Evolutionary conservation across 495 filamentous ascomycete genomes (phyloP), one percentile per base, ranked within the genome.

Genomic region (Podospora bellae-mahoneyi): DNA sequence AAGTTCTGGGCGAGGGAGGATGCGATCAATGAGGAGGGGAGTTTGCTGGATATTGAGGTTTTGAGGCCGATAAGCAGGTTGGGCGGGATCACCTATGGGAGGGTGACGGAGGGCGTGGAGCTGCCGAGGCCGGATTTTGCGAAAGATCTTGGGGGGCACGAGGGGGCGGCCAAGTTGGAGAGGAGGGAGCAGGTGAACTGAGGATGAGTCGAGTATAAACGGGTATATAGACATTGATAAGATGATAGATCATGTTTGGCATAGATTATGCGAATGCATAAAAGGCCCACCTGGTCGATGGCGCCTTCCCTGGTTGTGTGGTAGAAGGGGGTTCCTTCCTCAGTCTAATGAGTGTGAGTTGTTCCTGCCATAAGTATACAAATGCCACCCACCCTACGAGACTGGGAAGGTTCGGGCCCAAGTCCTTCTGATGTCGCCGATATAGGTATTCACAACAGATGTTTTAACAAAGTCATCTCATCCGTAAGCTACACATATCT

Each of bases 1-100:
- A 81, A 88, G 28, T 97, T 99, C 73, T 96, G 93, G 91, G 92
- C 88, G 13, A 79, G 94, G 60, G 93, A 97, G 75, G 94, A 97
- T 81, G 92, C 92, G 13, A 80, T 97, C 6, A 90, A 96, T 71
- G 86, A 91, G 74, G 88, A 91, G 18, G 85, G 82, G 73, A 91
- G 87, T 67, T 66, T 89, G 28, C 81, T 98, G 44, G 89, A 95
- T 78, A 82, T 91, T 16, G 84, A 82, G 60, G 79, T 91, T 10
- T 72, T 97, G 54, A 86, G 85, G 70, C 95, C 94, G 18, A 85
- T 96, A 30, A 86, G 85, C 72, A 86, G 94, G 10, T 68, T 97
- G 56, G 94, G 94, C 9, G 94, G 95, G 0, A 93, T 97, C 71
- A 87, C 87, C 5, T 97, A 97, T 74, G 90, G 87, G 0, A 82